phyloP scores from a whole-genome alignment of 2,329 filamentous ascomycete species.

The Endothia cerciana region DNA sequence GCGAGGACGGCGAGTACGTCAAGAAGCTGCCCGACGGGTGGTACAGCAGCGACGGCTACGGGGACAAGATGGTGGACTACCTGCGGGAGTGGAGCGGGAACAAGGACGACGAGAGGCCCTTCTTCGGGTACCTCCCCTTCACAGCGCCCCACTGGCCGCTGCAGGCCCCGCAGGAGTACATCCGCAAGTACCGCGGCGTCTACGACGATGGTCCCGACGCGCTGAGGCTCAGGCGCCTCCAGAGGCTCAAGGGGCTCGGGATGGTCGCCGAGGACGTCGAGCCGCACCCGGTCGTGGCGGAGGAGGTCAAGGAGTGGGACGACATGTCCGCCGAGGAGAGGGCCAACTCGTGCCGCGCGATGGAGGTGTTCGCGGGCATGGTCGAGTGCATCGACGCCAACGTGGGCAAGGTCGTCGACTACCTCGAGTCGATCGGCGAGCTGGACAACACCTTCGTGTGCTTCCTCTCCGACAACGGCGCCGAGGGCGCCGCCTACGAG shows the following conservation, averaged over 20 bases:
- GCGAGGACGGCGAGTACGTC: slow-evolving; percentile 43
- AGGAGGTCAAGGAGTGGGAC: slow-evolving; percentile 52
- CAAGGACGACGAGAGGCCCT: slow-evolving; percentile 43
- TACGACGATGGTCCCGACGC: slow-evolving; percentile 65
- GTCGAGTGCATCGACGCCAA: slow-evolving; percentile 65
- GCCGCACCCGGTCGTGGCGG: slow-evolving; percentile 53
- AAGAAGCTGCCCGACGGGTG: slow-evolving; percentile 52
- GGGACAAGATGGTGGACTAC: slow-evolving; percentile 55
- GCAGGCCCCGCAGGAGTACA: slow-evolving; percentile 59
- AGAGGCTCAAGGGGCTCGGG: slow-evolving; percentile 59
- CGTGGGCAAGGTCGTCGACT: slow-evolving; percentile 61
- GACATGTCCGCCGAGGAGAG: slow-evolving; percentile 50
- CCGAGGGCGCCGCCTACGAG: slow-evolving; percentile 36
- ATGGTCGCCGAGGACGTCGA: slow-evolving; percentile 55
- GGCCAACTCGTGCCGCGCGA: slow-evolving; percentile 53
- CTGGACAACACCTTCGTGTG: slow-evolving; percentile 66
- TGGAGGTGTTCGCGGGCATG: slow-evolving; percentile 68
- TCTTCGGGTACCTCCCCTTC: slow-evolving; percentile 65
- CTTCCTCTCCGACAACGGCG: slow-evolving; percentile 64
- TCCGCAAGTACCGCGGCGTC: slow-evolving; percentile 60
- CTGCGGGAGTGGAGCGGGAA: slow-evolving; percentile 50
- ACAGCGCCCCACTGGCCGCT: slow-evolving; percentile 68
- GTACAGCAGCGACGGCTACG: slow-evolving; percentile 59
- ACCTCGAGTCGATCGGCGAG: slow-evolving; percentile 59
- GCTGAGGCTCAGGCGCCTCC: slow-evolving; percentile 56